Evolutionary conservation across 306 rosid species (phyloP), one percentile per base, ranked within the genome.

Genomic region (Ceratonia siliqua): DNA sequence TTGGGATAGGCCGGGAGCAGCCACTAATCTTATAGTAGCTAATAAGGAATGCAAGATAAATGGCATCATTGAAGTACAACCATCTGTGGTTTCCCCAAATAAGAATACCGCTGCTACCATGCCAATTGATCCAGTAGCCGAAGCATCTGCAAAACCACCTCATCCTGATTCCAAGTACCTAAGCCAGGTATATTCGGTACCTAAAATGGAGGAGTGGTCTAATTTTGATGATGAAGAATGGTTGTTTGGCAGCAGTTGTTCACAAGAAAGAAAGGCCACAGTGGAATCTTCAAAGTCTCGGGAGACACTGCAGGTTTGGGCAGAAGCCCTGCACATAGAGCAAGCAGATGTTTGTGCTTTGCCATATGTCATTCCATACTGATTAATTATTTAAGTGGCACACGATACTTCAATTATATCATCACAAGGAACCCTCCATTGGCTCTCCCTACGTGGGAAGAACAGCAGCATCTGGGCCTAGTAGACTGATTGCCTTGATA

Each of bases 331-430:
- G 84, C 90, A 80, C 75, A 67, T 94, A 68, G 95, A 85, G 80
- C 70, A 83, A 0, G 87, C 87, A 57, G 93, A 90, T 71, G 65
- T 90, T 53, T 82, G 68, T 58, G 96, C 96, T 70, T 82, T 92
- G 75, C 99, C 99, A 0, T 94, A 91, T 74, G 99, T 94, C 50
- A 73, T 94, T 80, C 99, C 97, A 8, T 90, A 92, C 79, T 92
- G 86, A 94, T 73, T 61, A 48, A 42, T 70, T 77, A 30, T 71
- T 62, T 64, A 11, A 70, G 72, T 46, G 70, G 82, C 86, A 72
- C 65, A 41, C 48, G 36, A 77, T 74, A 62, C 75, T 65, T 75
- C 52, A 3, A 72, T 61, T 67, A n/a, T 71, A 71, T 73, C 62
- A 21, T 62, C 82, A 68, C 68, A 68, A 82, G 69, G 70, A 56